Evolutionary conservation across 2,329 filamentous ascomycete species (phyloP), one percentile per base, ranked within the genome.

Genomic region (Cyphellophora attinorum): DNA sequence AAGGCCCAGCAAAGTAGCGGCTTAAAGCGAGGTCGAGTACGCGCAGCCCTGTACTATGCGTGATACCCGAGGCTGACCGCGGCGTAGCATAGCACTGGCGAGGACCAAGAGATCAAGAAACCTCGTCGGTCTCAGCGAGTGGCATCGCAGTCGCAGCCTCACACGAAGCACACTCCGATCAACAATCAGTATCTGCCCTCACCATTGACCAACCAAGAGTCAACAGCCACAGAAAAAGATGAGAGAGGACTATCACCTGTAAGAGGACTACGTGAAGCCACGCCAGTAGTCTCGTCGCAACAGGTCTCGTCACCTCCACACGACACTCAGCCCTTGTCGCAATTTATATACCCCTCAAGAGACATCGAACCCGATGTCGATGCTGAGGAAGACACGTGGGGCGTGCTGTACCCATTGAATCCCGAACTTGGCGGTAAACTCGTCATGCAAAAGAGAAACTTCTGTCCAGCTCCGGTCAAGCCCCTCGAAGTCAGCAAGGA

Each of bases 381-480:
- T 53, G 75, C 73, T 38, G 72, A 74, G 29, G 83, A 93, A 55
- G 85, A 85, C 6, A 85, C 96, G 1, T 98, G 91, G 91, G 93
- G 93, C 10, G 98, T 96, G 52, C 67, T 98, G 4, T 75, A 94
- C 35, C 85, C 89, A 2, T 64, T 94, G 15, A 79, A 89, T 52
- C 70, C 73, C 34, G 74, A 73, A 44, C 77, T 80, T 35, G 79
- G 76, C 59, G 62, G 81, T 57, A 59, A 70, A 4, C 58, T 93
- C 60, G 82, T 93, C 5, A 58, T 98, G 56, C 81, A 74, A 59
- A 85, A 76, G 51, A 73, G 88, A 37, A 72, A 70, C 39, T 70
- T 74, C 21, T 94, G 86, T 53, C 76, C 80, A 1, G 57, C 74
- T 11, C 66, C 79, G 8, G 36, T 50, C 5, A 44, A 45, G 6